phyloP scores from a whole-genome alignment of 108 stramenopile species.

The Fistulifera solaris region DNA sequence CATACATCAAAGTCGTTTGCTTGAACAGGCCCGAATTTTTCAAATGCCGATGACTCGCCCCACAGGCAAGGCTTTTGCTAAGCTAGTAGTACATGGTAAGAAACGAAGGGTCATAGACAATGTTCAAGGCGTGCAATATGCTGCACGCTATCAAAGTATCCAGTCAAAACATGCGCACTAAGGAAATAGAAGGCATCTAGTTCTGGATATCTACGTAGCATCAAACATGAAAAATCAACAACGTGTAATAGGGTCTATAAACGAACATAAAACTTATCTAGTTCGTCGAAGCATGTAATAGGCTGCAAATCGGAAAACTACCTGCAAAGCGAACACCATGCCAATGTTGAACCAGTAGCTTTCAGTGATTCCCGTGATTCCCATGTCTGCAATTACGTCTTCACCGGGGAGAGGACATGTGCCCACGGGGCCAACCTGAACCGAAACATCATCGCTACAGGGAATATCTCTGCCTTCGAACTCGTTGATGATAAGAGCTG shows the following conservation, averaged over 20 bases:
- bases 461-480: slow-evolving; percentile 42
- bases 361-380: slow-evolving; percentile 42
- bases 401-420: slow-evolving; percentile 61
- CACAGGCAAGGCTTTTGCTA: too few species aligned
- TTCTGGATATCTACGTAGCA: too few species aligned
- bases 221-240: too few species aligned
- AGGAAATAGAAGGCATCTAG: too few species aligned
- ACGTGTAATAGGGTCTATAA: not conserved
- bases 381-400: slow-evolving; percentile 36
- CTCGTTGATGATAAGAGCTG: slow-evolving; percentile 61
- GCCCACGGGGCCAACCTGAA: slow-evolving; percentile 22
- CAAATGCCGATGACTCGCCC: too few species aligned
- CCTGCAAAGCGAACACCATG: slow-evolving; percentile 33
- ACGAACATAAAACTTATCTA: slow-evolving; percentile 7
- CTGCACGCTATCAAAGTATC: too few species aligned
- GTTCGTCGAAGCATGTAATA: slow-evolving; percentile 32
- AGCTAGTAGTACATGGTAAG: too few species aligned
- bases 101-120: too few species aligned
- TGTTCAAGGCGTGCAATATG: too few species aligned
- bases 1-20: too few species aligned
- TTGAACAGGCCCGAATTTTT: too few species aligned
- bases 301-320: slow-evolving; percentile 27
- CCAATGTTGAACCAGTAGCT: slow-evolving; percentile 62
- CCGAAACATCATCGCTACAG: slow-evolving; percentile 22
- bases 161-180: too few species aligned